These are phyloP conservation scores for Danielozyma ontarioensis DNA, from an alignment of 805 yeast genomes.

Conservation along the genomic window DNA sequence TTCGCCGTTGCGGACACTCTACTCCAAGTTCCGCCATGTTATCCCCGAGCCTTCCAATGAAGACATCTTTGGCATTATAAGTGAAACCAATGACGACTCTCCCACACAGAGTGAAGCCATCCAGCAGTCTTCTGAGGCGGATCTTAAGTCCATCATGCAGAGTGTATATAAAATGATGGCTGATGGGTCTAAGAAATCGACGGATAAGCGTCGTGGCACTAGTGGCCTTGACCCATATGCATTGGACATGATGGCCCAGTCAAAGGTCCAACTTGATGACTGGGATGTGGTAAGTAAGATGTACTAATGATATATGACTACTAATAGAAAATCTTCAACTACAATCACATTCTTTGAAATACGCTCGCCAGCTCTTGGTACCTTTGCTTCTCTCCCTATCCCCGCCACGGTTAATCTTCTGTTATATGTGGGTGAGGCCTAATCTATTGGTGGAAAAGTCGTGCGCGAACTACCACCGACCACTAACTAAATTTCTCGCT, in stretches of 20 bases:
- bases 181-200: slow-evolving; percentile 8
- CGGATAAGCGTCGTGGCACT: too few species aligned
- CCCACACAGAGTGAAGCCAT: slow-evolving; percentile 1
- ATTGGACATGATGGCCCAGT: slow-evolving; percentile 15
- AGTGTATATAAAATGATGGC: slow-evolving; percentile 23
- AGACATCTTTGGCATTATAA: slow-evolving; percentile 19
- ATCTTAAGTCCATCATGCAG: slow-evolving; percentile 24
- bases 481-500: neutral
- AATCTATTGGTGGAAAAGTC: too few species aligned
- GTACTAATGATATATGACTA: slow-evolving; percentile 6
- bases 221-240: slow-evolving; percentile 1
- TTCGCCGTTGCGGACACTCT: slow-evolving; percentile 1
- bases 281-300: slow-evolving; percentile 33
- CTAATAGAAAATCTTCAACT: neutral
- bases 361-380: too few species aligned
- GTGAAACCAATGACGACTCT: slow-evolving; percentile 11
- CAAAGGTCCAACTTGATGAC: slow-evolving; percentile 23
- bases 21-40: slow-evolving; percentile 1
- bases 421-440: too few species aligned
- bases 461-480: neutral
- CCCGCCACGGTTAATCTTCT: too few species aligned
- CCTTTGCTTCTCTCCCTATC: too few species aligned
- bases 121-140: slow-evolving; percentile 3
- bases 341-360: too few species aligned
- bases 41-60: neutral